Percentiles rank a stretch among this genome's conserved stretches.
phyloP scores from a whole-genome alignment of 2,329 filamentous ascomycete species.

The Rutstroemia sp. region DNA sequence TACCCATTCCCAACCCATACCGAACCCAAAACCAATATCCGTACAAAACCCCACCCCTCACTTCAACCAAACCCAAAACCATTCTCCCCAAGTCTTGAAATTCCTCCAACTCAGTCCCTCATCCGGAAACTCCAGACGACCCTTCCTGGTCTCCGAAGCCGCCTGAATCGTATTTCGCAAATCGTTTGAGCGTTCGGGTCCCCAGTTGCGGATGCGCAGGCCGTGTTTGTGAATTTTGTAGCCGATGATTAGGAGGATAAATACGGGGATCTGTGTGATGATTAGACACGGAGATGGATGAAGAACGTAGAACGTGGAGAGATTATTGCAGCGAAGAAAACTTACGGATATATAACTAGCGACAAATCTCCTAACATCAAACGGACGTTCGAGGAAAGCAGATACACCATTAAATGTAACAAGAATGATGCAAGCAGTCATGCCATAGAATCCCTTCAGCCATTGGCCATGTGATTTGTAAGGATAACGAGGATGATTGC shows the following conservation, averaged over 20 bases:
- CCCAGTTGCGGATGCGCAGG: slow-evolving; percentile 27
- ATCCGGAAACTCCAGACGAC: slow-evolving; percentile 30
- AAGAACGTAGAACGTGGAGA: neutral
- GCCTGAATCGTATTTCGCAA: slow-evolving; percentile 31
- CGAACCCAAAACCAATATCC: too few relatives aligned
- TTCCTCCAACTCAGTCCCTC: slow-evolving; percentile 28
- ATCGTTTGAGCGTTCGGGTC: slow-evolving; percentile 30
- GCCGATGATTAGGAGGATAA: slow-evolving; percentile 29
- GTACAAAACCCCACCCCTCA: slow-evolving; percentile 9
- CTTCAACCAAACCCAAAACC: slow-evolving; percentile 33
- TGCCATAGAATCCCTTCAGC: slow-evolving; percentile 32
- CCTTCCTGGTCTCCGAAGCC: slow-evolving; percentile 27
- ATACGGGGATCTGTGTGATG: slow-evolving; percentile 28
- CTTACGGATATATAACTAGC: slow-evolving; percentile 36
- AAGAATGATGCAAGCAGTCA: slow-evolving; percentile 30
- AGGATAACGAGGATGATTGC: slow-evolving; percentile 31
- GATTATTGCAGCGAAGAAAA: slow-evolving; percentile 1
- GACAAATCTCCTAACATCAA: slow-evolving; percentile 32
- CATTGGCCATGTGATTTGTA: slow-evolving; percentile 35
- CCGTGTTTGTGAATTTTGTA: slow-evolving; percentile 32
- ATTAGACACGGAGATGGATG: neutral
- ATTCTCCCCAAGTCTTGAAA: slow-evolving; percentile 21
- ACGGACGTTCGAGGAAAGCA: slow-evolving; percentile 31
- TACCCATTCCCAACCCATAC: too few relatives aligned
- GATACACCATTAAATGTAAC: slow-evolving; percentile 32